Percentiles rank a stretch among this genome's conserved stretches.
These are phyloP conservation scores for Daldinia eschscholtzii DNA, from an alignment of 2,329 filamentous ascomycete genomes.

Conservation along the genomic window DNA sequence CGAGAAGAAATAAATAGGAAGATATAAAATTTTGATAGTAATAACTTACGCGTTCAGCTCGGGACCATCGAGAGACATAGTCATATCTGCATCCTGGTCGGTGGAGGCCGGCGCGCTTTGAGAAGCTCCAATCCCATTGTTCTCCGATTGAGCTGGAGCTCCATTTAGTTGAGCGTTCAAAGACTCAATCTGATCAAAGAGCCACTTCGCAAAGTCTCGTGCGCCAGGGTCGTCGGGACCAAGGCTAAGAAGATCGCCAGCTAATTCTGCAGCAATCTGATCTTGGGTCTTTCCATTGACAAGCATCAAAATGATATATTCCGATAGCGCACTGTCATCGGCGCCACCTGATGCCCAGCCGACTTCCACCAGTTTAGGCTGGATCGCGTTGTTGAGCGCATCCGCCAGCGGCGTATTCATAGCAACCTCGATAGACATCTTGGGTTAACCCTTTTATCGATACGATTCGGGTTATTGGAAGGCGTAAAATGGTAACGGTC, in stretches of 20 bases:
- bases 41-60: slow-evolving; percentile 71
- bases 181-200: slow-evolving; percentile 86
- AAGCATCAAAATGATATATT: slow-evolving; percentile 98
- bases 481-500: background rate
- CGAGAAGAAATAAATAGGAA: slow-evolving; percentile 10
- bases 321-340: slow-evolving; percentile 86
- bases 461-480: slow-evolving; percentile 1
- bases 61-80: slow-evolving; percentile 62
- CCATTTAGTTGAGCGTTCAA: slow-evolving; percentile 75
- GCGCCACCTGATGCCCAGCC: slow-evolving; percentile 87
- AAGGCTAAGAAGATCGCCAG: slow-evolving; percentile 86
- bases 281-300: slow-evolving; percentile 94
- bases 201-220: slow-evolving; percentile 87
- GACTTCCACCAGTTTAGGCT: slow-evolving; percentile 91
- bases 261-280: slow-evolving; percentile 88
- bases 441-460: slow-evolving; percentile 45
- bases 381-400: slow-evolving; percentile 83
- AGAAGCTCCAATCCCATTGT: slow-evolving; percentile 35
- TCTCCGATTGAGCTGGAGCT: slow-evolving; percentile 52
- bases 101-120: slow-evolving; percentile 51
- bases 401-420: slow-evolving; percentile 86
- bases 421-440: slow-evolving; percentile 82
- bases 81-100: slow-evolving; percentile 80
- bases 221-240: slow-evolving; percentile 86
- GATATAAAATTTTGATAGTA: slow-evolving; percentile 10